These are phyloP conservation scores for Dissophora ornata DNA, from an alignment of 192 early-diverging fungal species.

Conservation along the genomic window DNA sequence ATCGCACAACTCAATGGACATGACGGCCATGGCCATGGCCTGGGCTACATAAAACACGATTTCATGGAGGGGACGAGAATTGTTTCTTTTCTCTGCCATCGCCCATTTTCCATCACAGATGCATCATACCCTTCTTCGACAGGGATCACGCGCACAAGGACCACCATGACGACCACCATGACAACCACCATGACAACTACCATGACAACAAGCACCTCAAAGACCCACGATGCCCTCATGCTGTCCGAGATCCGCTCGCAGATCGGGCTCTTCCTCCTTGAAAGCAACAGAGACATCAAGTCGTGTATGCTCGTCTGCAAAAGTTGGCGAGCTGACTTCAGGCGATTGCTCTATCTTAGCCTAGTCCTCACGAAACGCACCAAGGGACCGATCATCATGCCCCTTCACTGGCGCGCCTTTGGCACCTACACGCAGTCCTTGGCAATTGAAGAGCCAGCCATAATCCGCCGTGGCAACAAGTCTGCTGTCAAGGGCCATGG, in stretches of 20 bases:
- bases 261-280: slow-evolving; percentile 21
- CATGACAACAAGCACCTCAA: background rate
- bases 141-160: background rate
- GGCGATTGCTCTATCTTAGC: slow-evolving; percentile 13
- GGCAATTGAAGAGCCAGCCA: slow-evolving; percentile 21
- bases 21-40: too few relatives aligned
- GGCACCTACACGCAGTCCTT: slow-evolving; percentile 20
- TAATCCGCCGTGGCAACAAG: slow-evolving; percentile 2
- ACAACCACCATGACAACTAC: too few relatives aligned
- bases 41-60: too few relatives aligned
- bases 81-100: too few relatives aligned
- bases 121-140: too few relatives aligned
- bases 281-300: slow-evolving; percentile 13
- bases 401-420: slow-evolving; percentile 23
- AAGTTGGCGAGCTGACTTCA: slow-evolving; percentile 22
- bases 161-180: too few relatives aligned
- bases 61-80: too few relatives aligned
- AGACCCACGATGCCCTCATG: slow-evolving; percentile 11
- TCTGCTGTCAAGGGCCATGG: background rate
- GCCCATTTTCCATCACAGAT: too few relatives aligned
- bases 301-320: slow-evolving; percentile 25
- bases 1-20: too few relatives aligned
- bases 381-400: slow-evolving; percentile 2
- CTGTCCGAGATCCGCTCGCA: slow-evolving; percentile 29
- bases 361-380: slow-evolving; percentile 16